Evolutionary conservation across 768 basidiomycete genomes (phyloP).

Genomic region (Mycena crocata): DNA sequence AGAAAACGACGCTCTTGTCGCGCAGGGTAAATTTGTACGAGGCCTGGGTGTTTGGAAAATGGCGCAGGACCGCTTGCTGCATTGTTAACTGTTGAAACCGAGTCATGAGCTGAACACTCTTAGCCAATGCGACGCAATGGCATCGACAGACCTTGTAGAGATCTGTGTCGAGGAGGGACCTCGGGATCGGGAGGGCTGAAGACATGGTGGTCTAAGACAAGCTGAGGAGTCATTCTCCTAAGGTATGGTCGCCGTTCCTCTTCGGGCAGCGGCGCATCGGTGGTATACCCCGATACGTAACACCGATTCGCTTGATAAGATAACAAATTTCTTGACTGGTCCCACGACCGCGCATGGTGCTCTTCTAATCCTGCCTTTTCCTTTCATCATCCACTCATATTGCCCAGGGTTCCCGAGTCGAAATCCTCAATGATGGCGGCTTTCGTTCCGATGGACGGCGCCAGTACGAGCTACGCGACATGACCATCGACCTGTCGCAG

Average conservation of each 20-base stretch:
- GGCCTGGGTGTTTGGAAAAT: slow-evolving; percentile 78
- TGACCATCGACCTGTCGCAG: slow-evolving; percentile 81
- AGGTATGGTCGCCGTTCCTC: neutral
- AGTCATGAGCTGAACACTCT: neutral
- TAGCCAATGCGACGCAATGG: no score
- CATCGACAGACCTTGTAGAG: slow-evolving; percentile 82
- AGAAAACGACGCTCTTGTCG: slow-evolving; percentile 71
- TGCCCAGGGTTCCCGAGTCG: slow-evolving; percentile 64
- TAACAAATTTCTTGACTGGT: neutral
- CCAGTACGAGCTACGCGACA: slow-evolving; percentile 91
- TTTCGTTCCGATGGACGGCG: slow-evolving; percentile 93
- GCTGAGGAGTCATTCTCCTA: neutral
- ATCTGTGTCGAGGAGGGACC: slow-evolving; percentile 91
- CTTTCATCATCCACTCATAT: slow-evolving; percentile 16
- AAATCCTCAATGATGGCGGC: slow-evolving; percentile 86
- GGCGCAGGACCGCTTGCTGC: slow-evolving; percentile 90
- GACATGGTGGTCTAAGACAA: slow-evolving; percentile 48
- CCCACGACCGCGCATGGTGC: slow-evolving; percentile 19
- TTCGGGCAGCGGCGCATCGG: neutral
- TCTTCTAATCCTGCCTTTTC: slow-evolving; percentile 9
- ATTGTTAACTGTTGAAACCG: slow-evolving; percentile 77
- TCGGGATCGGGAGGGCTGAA: slow-evolving; percentile 46
- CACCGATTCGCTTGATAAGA: neutral
- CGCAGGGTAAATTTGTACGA: slow-evolving; percentile 89
- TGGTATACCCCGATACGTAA: no score